Base-by-base conservation (phyloP, 2,329 filamentous ascomycete genomes). In the Xylariaceae sp. region DNA sequence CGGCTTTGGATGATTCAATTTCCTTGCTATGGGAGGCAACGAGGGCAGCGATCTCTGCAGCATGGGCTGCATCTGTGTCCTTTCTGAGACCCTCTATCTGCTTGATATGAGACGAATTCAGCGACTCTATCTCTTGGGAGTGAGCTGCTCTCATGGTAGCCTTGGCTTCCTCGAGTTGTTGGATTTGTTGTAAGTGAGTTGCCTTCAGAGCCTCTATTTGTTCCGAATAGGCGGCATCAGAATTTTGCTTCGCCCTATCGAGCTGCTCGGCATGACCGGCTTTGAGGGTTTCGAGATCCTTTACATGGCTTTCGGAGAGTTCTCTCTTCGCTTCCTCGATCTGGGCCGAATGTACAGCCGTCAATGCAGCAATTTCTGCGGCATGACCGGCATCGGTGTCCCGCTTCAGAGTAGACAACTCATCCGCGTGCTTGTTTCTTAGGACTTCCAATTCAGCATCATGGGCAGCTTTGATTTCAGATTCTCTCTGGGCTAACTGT, bases 1-100 rank as follows among this genome's bases (percentile, higher is more conserved):
- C 67, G 18, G 61, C 59, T 48, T 68, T 67, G 23, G 61, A 50
- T 9, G 61, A 60, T n/a, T 67, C 64, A 7, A 72, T 55, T 42
- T 71, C 56, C 37, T 63, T 67, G 29, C 54, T 44, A 46, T 72
- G 70, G 5, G 65, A 56, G 44, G 58, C 65, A 14, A 60, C 47
- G 7, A 72, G 62, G 6, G 66, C 56, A 20, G 66, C 67, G 44
- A 69, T 54, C 9, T 63, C 69, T 18, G 62, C 56, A 18, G 65
- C 54, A 50, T 65, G 68, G 12, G 60, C 23, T 3, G 56, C 56
- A 7, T 65, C 59, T 5, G 54, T 59, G 5, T 65, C 60, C 9
- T 61, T 57, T 51, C 59, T 63, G 3, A 62, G 40, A 2, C 66
- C 57, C n/a, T 61, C 61, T 4, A 68, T 46, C 7, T 66, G 56